Evolutionary conservation across 2,329 filamentous ascomycete species (phyloP).

Genomic region (Microcyclosporella mali): DNA sequence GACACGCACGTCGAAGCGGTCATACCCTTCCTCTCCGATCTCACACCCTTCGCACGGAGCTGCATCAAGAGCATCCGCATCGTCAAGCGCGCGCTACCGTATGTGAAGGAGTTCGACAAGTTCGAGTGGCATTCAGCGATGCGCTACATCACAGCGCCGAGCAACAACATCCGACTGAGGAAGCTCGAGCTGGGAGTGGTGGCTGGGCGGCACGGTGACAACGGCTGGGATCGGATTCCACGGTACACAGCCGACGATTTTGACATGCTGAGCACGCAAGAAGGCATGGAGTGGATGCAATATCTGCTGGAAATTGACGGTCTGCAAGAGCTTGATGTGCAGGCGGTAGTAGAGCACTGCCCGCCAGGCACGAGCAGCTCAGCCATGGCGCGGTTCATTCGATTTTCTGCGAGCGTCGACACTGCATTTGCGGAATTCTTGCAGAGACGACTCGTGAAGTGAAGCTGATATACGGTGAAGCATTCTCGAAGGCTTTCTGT

Average conservation of each 20-base stretch:
- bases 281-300: constrained; percentile 53
- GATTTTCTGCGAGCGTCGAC: constrained; percentile 56
- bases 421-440: constrained; percentile 51
- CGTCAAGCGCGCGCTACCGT: constrained; percentile 51
- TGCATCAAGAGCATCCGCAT: constrained; percentile 48
- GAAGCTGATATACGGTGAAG: too few species aligned
- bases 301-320: constrained; percentile 49
- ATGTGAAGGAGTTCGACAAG: constrained; percentile 50
- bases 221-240: constrained; percentile 46
- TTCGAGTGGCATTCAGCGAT: constrained; percentile 52
- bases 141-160: constrained; percentile 37
- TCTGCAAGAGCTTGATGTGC: constrained; percentile 47
- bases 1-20: constrained; percentile 55
- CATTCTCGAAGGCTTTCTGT: neutral
- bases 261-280: constrained; percentile 39
- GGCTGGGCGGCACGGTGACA: constrained; percentile 44
- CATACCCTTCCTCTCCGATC: constrained; percentile 53
- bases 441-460: constrained; percentile 19
- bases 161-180: constrained; percentile 32
- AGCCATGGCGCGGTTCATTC: constrained; percentile 53
- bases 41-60: constrained; percentile 44
- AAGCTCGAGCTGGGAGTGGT: constrained; percentile 47
- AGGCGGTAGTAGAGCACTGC: constrained; percentile 50
- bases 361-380: constrained; percentile 46
- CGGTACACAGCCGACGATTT: constrained; percentile 45